Base-by-base conservation (phyloP, 2,329 filamentous ascomycete genomes). In the Sphaerulina musiva region DNA sequence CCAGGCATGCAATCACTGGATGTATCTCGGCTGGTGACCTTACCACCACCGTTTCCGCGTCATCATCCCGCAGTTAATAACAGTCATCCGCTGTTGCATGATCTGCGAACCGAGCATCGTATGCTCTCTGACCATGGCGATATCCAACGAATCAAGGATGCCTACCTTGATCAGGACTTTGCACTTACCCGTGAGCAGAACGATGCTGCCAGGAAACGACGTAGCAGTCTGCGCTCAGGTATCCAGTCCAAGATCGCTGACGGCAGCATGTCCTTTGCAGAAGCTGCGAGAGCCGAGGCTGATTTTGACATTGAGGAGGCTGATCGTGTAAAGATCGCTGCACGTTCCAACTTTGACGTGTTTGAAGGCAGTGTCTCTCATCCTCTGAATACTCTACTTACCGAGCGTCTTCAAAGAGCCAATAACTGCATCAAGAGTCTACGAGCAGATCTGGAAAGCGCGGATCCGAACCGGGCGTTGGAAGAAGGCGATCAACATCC, bases 1-100 rank as follows among this genome's bases (percentile, higher is more conserved):
- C 59, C 62, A 29, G 56, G 56, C 17, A 26, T 62, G 6, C 60
- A 64, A 55, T 48, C 67, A 54, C 74, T 97, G 3, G 92, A 98
- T 66, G 86, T 97, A 26, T 97, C 93, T 3, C 81, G 93, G 29
- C 81, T 98, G 1, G 87, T 98, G 4, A 96, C 93, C 0, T 77
- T 98, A 31, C 93, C 93, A 7, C 93, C 93, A 1, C 88, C 93
- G 1, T 97, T 95, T 69, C 93, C 93, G 1, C 85, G 92, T 6
- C 92, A 97, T 66, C 87, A 97, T 64, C 93, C 93, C 7, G 93
- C 93, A 0, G 88, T 97, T 12, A 96, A 95, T 69, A 98, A 97
- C 66, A 95, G 83, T 62, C 93, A 98, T 66, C 93, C 93, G 0
- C 86, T 95, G 60, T 79, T 98, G n/a, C 80, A 85, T 0, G 79